These are phyloP conservation scores for Hirsutella rhossiliensis DNA, from an alignment of 2,329 filamentous ascomycete genomes.

Conservation along the genomic window DNA sequence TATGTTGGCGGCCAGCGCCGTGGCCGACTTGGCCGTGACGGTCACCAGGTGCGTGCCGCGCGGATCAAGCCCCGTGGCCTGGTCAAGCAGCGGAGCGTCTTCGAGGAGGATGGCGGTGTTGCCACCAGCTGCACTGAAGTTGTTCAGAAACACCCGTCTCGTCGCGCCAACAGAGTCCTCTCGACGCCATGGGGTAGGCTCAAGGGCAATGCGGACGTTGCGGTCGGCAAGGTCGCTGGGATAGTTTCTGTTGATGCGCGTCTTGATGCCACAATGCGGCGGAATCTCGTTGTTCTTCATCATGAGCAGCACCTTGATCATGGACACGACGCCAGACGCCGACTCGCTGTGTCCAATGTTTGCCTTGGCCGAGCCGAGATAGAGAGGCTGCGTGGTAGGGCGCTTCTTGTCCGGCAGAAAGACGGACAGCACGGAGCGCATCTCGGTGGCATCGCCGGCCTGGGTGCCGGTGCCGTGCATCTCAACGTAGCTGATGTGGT, in stretches of 20 bases:
- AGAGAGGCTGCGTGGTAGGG: constrained; percentile 36
- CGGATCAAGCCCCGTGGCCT: constrained; percentile 36
- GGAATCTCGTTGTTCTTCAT: constrained; percentile 46
- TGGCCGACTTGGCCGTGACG: constrained; percentile 42
- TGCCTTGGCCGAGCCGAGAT: constrained; percentile 51
- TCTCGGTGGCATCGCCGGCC: constrained; percentile 74
- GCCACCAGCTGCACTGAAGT: constrained; percentile 60
- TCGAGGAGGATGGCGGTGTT: constrained; percentile 58
- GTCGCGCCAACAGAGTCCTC: constrained; percentile 24
- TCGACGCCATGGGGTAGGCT: constrained; percentile 37
- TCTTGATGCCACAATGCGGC: constrained; percentile 57
- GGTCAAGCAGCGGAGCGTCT: constrained; percentile 37
- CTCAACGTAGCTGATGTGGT: constrained; percentile 73
- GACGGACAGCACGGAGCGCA: constrained; percentile 57
- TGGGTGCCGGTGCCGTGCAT: constrained; percentile 90
- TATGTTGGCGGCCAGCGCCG: constrained; percentile 46
- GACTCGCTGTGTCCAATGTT: constrained; percentile 56
- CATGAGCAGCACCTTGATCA: constrained; percentile 46
- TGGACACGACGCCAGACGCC: constrained; percentile 52
- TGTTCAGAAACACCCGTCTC: constrained; percentile 48
- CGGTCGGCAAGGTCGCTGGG: constrained; percentile 43
- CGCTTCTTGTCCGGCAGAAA: constrained; percentile 35
- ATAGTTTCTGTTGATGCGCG: constrained; percentile 46
- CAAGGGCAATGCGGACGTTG: constrained; percentile 45
- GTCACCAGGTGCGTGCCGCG: constrained; percentile 46